Evolutionary conservation across 2,329 filamentous ascomycete genomes (phyloP), one percentile per base, ranked within the genome.

Genomic region (Sclerotinia spermophila): DNA sequence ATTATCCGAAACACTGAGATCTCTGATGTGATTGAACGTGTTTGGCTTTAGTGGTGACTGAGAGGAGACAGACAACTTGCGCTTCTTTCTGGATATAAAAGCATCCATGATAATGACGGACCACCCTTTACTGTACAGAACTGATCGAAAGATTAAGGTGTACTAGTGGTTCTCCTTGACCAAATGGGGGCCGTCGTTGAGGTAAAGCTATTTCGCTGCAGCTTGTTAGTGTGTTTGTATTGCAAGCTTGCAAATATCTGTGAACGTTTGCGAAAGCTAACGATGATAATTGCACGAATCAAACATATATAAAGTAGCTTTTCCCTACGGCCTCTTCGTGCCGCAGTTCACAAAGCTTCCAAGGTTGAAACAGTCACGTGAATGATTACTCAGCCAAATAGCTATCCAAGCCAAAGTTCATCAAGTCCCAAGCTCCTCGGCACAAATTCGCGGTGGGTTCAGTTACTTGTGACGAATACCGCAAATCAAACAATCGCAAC

Each of bases 61-160:
- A 48, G 48, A 71, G 60, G 75, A 48, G 67, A 73, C 44, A 15
- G 79, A 77, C 35, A 76, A 77, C 75, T 81, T 89, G 69, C 87
- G 85, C 79, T 88, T 89, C 70, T 81, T 82, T 27, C 83, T 81
- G 15, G 83, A 83, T 69, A 90, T 79, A 76, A 89, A 90, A 40
- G 84, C 80, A 74, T 89, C 85, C 88, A 90, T 90, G 5, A 58
- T 48, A n/a, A 15, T 6, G 30, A 35, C 5, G 17, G 13, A 8
- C 8, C 0, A 5, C 13, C 30, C 19, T 33, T 5, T 1, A 27
- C 7, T 30, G 51, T 5, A 48, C 24, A 48, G 45, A 11, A 21
- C 11, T 27, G n/a, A 53, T 53, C 2, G 13, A 53, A 53, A n/a
- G n/a, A 27, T 30, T 6, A 15, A 27, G 13, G 6, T 53, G 13